Base-by-base conservation (phyloP, 1,284 basidiomycete genomes). In the Schizophyllum commune region DNA sequence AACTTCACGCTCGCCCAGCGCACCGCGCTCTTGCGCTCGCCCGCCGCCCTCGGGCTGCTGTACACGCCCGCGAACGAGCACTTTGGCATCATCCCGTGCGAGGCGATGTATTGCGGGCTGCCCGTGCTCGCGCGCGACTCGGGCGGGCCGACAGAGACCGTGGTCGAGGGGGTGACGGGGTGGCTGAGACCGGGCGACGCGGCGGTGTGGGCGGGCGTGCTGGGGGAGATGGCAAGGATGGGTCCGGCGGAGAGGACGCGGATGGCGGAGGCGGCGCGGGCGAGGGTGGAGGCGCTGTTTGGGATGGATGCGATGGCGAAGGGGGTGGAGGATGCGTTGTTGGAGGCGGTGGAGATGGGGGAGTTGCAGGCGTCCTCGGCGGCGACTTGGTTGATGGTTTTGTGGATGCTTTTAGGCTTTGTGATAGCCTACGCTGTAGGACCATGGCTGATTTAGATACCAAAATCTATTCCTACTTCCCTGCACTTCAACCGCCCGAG, bases 11-110 rank as follows among this genome's bases (percentile, higher is more conserved):
- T 86, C 0, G 68, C 79, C 0, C 94, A 96, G 69, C 88, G 93
- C 33, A 85, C 89, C 0, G 85, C 87, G 6, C 81, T 95, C 1
- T 83, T 97, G 20, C 82, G 79, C 15, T 79, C 84, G 1, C 70
- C 83, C 0, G 82, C 81, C 1, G 92, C 91, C 0, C 74, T 83
- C 9, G 89, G 84, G 0, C 79, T 99, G 0, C 80, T 98, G 3
- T 99, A 99, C 73, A 99, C 97, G 0, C 96, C 97, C 0, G 79
- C 84, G 1, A 96, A 97, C 72, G 96, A 99, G 71, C 96, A 99
- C 73, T 97, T 99, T 71, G 96, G 96, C 1, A 98, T 99, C 67
- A 96, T 92, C 0, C 96, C 96, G 0, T 83, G 98, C 5, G 97
- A 99, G 73, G 96, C 87, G 0, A 98, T 98, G 94, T 84, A 88